Evolutionary conservation across 495 filamentous ascomycete genomes (phyloP), one percentile per base, ranked within the genome.

Genomic region (Penicillium canariense): DNA sequence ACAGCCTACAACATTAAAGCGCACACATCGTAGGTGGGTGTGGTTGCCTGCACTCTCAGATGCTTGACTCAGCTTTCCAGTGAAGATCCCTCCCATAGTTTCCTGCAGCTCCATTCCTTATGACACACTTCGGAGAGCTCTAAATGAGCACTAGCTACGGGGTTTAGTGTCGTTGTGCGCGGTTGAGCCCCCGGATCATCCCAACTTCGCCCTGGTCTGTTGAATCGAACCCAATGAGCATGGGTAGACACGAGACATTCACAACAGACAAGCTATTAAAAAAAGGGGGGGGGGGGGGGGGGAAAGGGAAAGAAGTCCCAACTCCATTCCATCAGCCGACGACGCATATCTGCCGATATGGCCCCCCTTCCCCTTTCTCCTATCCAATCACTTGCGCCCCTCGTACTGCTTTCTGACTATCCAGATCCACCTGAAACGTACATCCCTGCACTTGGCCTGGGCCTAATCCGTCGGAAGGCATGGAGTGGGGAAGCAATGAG

Each of bases 71-170:
- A 22, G 32, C 15, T 45, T 18, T 49, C 50, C 52, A 53, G 27
- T 51, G 50, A 58, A 31, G 55, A 61, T 58, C 52, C 28, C 35
- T 56, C 45, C 34, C 40, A 49, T 50, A 36, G 42, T 51, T 46
- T 52, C 44, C 49, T 55, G 28, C 28, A 34, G 25, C 52, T 53
- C 31, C 38, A 14, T 27, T 44, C 17, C 17, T 28, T 38, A 45
- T 31, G 27, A 35, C 32, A 30, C 26, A 38, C 15, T 38, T n/a
- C 34, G 3, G 28, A 30, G 9, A 32, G 25, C 17, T 53, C 39
- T 30, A 23, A 15, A 35, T 26, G 25, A 7, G 1, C 35, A 35
- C 48, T 50, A 50, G 36, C 38, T 34, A 23, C 9, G 1, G 14
- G 39, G 23, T 5, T 22, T 3, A 5, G 20, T 43, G 23, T 6